Percentiles rank a stretch among this genome's conserved stretches.
These are phyloP conservation scores for Aspergillus ibericus DNA, from an alignment of 2,329 filamentous ascomycete species.

Conservation along the genomic window DNA sequence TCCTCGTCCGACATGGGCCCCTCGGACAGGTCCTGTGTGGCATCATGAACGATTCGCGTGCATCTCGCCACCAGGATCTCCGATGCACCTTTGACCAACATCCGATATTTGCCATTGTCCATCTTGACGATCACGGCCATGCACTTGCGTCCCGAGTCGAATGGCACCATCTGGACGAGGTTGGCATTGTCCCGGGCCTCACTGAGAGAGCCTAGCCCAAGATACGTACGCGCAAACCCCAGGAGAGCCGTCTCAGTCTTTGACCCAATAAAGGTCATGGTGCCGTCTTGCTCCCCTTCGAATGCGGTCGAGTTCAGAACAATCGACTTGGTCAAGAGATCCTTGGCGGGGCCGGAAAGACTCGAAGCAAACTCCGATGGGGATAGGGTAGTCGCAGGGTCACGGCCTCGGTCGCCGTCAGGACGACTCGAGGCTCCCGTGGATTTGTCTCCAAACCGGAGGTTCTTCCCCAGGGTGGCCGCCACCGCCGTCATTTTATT, in stretches of 20 bases:
- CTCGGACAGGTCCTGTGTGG: slow-evolving; percentile 56
- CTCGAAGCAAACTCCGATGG: slow-evolving; percentile 56
- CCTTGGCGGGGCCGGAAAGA: slow-evolving; percentile 55
- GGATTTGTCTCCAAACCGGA: slow-evolving; percentile 46
- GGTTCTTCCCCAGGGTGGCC: slow-evolving; percentile 53
- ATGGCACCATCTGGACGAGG: slow-evolving; percentile 55
- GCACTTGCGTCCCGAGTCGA: slow-evolving; percentile 68
- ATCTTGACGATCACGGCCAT: slow-evolving; percentile 66
- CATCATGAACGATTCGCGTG: slow-evolving; percentile 58
- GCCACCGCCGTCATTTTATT: slow-evolving; percentile 64
- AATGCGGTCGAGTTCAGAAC: slow-evolving; percentile 70
- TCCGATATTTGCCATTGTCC: slow-evolving; percentile 55
- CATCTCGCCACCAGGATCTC: slow-evolving; percentile 52
- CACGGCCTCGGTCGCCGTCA: slow-evolving; percentile 20
- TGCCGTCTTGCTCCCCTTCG: slow-evolving; percentile 62
- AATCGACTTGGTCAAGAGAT: slow-evolving; percentile 63
- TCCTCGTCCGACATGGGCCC: slow-evolving; percentile 58
- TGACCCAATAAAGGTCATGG: slow-evolving; percentile 66
- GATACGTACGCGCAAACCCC: slow-evolving; percentile 64
- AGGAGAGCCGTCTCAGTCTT: slow-evolving; percentile 77
- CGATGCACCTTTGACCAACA: slow-evolving; percentile 56
- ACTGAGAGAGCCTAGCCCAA: slow-evolving; percentile 63
- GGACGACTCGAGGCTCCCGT: slow-evolving; percentile 27
- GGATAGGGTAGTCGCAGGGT: slow-evolving; percentile 48
- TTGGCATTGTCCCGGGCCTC: slow-evolving; percentile 64